Conservation (phyloP, 352 stramenopile genomes). For the Phytophthora constricta region DNA sequence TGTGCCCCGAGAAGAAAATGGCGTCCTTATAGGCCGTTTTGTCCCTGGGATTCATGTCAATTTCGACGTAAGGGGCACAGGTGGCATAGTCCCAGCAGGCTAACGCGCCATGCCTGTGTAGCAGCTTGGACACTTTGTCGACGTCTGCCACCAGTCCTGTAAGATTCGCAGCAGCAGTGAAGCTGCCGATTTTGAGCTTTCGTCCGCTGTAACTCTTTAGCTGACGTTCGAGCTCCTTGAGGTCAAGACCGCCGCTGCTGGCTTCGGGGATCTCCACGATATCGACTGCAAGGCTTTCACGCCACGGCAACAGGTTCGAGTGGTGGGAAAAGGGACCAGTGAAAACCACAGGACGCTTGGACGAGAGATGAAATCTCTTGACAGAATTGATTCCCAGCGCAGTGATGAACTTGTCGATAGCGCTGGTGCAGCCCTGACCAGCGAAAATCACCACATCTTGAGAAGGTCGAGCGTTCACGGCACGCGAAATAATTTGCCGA, state of each 20-base stretch:
- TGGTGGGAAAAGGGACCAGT: constrained; percentile 97
- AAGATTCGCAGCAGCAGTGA: constrained; percentile 95
- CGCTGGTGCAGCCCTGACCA: constrained; percentile 86
- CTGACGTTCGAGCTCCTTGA: constrained; percentile 55
- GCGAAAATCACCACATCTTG: constrained; percentile 96
- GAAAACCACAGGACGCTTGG: constrained; percentile 87
- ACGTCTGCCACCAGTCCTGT: constrained; percentile 93
- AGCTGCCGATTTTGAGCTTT: constrained; percentile 86
- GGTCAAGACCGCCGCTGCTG: constrained; percentile 54
- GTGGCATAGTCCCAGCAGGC: constrained; percentile 97
- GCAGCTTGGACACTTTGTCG: constrained; percentile 82
- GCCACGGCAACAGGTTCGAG: constrained; percentile 97
- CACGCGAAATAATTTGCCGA: constrained; percentile 93
- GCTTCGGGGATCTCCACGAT: constrained; percentile 80
- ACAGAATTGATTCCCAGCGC: constrained; percentile 61
- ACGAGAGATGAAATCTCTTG: constrained; percentile 21
- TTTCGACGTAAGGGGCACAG: constrained; percentile 91
- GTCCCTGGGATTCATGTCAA: constrained; percentile 96
- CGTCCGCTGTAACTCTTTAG: constrained; percentile 59
- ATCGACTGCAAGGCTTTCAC: constrained; percentile 86
- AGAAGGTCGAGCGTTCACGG: constrained; percentile 82
- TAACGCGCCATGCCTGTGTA: constrained; percentile 93
- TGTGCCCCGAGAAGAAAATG: constrained; percentile 97
- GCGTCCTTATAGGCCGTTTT: constrained; percentile 88
- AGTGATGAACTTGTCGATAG: constrained; percentile 82